Conservation (phyloP, 2,329 filamentous ascomycete genomes). For the Sporothrix pseudoabietina region DNA sequence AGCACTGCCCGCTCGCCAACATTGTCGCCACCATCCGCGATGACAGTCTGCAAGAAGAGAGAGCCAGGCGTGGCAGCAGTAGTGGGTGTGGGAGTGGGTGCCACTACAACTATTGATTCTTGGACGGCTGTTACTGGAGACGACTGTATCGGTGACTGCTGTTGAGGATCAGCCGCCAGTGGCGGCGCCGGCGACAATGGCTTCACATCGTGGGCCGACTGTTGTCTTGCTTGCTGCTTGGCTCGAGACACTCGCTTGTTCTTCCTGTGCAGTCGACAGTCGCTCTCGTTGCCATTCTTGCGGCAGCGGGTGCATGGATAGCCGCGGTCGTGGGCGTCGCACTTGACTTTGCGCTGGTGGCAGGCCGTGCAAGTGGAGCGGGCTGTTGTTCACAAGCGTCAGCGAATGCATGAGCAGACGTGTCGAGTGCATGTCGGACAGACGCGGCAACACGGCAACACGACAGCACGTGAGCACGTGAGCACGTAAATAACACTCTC, state of each 20-base stretch:
- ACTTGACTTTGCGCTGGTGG: slow-evolving; percentile 27
- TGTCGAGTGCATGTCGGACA: neutral
- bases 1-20: neutral
- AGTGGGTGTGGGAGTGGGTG: neutral
- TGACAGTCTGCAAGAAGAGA: slow-evolving; percentile 19
- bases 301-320: slow-evolving; percentile 26
- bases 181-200: slow-evolving; percentile 1
- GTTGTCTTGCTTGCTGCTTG: neutral
- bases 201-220: neutral
- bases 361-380: slow-evolving; percentile 26
- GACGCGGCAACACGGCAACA: neutral
- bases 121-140: neutral
- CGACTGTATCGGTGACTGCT: neutral
- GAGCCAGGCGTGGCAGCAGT: neutral
- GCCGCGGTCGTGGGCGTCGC: slow-evolving; percentile 26
- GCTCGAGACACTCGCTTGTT: slow-evolving; percentile 13
- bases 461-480: slow-evolving; percentile 1
- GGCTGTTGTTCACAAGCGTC: neutral
- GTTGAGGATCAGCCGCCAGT: neutral
- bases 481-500: neutral
- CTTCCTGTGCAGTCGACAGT: slow-evolving; percentile 19
- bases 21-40: neutral
- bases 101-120: neutral
- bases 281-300: slow-evolving; percentile 5
- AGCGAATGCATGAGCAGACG: neutral